Base-by-base conservation (phyloP, 768 basidiomycete genomes). In the Boletus sp. region DNA sequence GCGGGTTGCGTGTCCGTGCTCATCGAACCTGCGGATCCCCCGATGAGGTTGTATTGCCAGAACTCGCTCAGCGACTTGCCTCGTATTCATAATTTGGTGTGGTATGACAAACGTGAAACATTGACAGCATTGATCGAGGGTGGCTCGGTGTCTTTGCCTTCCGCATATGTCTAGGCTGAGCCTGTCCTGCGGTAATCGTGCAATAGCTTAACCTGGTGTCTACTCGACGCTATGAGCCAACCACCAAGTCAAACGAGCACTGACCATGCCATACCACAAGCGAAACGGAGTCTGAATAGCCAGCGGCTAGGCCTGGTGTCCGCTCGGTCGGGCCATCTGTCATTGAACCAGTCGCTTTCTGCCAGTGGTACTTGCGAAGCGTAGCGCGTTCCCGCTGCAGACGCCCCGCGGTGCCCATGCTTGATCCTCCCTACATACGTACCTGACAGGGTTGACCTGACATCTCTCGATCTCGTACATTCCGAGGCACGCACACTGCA, bases 81-180 rank as follows among this genome's bases (percentile, higher is more conserved):
- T 60, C 45, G 44, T 43, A 42, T 43, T 32, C 43, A 38, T 29
- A 57, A 54, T 51, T 56, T 54, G 46, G 40, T 27, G 51, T 25
- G 47, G 51, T 49, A 64, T 69, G 69, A 69, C 59, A 70, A 64
- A 65, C 63, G 57, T 77, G 77, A 80, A 77, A 79, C 78, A 76
- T 54, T 49, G 59, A 56, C 65, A 64, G 61, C 43, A 61, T 49
- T 75, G 77, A 79, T 79, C 79, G 76, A 71, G 65, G 61, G 50
- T 59, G 57, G 59, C 53, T 61, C 59, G 60, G 60, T 55, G 44
- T 54, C 66, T 67, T 63, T 17, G 45, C 43, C 39, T 67, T 61
- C 74, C 71, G 38, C 27, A 75, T 75, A 68, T 73, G 75, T 73
- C 52, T 33, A 74, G 48, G 59, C 35, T 47, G 74, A 62, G 57